Conservation (phyloP, 768 basidiomycete genomes). For the Amanita molliuscula region DNA sequence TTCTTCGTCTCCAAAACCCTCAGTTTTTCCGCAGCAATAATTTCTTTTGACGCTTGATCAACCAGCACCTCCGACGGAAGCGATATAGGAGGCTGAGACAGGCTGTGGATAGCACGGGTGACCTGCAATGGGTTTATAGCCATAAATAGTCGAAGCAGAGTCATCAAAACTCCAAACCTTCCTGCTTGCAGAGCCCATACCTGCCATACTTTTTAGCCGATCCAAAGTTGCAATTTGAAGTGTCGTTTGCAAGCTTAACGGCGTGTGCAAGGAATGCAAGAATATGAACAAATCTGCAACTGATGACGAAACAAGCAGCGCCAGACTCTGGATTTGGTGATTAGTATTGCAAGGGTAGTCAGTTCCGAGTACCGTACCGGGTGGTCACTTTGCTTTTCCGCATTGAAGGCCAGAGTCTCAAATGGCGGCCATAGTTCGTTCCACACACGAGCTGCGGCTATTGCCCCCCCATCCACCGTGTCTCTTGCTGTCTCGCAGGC, state of each 20-base stretch:
- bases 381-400: constrained; percentile 26
- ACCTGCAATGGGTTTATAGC: constrained; percentile 26
- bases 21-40: constrained; percentile 62
- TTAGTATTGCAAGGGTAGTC: neutral
- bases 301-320: constrained; percentile 45
- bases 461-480: constrained; percentile 18
- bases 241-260: constrained; percentile 43
- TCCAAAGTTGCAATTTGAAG: constrained; percentile 39
- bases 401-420: constrained; percentile 42
- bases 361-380: constrained; percentile 22
- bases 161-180: constrained; percentile 31
- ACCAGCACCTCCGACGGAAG: constrained; percentile 35
- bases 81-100: constrained; percentile 42
- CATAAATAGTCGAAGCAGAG: neutral
- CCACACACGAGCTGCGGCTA: constrained; percentile 43
- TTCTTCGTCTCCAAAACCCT: constrained; percentile 34
- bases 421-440: constrained; percentile 72
- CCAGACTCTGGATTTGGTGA: constrained; percentile 32
- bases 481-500: constrained; percentile 26
- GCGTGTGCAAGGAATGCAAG: constrained; percentile 41
- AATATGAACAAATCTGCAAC: constrained; percentile 59
- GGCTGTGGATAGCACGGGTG: constrained; percentile 37
- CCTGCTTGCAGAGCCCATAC: constrained; percentile 34
- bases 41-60: constrained; percentile 50
- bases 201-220: constrained; percentile 34